Evolutionary conservation across 2,329 filamentous ascomycete genomes (phyloP).

Genomic region (Aspergillus uvarum): DNA sequence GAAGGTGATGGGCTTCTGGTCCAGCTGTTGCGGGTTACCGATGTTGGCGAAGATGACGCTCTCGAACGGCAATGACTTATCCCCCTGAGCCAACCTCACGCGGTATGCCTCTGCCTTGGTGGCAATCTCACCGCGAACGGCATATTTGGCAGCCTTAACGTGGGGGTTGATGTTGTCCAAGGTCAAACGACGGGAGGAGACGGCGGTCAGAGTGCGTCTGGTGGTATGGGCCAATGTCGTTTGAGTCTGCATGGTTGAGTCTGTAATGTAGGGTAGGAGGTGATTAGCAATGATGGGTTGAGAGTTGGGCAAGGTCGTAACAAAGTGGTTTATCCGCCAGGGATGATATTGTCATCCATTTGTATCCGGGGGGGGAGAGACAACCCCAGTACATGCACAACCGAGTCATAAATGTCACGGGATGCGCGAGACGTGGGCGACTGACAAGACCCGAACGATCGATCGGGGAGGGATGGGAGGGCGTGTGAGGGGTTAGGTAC

Average conservation of each 20-base stretch:
- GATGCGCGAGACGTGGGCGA: slow-evolving; percentile 14
- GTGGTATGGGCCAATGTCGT: slow-evolving; percentile 26
- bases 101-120: slow-evolving; percentile 91
- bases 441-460: slow-evolving; percentile 7
- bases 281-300: background rate
- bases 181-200: slow-evolving; percentile 56
- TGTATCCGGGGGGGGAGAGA: slow-evolving; percentile 2
- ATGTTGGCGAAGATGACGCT: slow-evolving; percentile 97
- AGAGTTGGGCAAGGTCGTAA: background rate
- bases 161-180: slow-evolving; percentile 90
- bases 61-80: slow-evolving; percentile 72
- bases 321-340: background rate
- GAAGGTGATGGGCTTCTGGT: slow-evolving; percentile 99
- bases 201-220: slow-evolving; percentile 48
- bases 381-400: slow-evolving; percentile 5
- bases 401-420: slow-evolving; percentile 17
- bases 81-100: slow-evolving; percentile 60
- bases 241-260: slow-evolving; percentile 27
- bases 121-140: slow-evolving; percentile 92
- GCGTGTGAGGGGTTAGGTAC: background rate
- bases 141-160: slow-evolving; percentile 86
- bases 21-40: slow-evolving; percentile 96
- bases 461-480: background rate
- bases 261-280: slow-evolving; percentile 15
- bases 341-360: slow-evolving; percentile 6